Conservation (phyloP, 495 filamentous ascomycete species). For the Lepraria neglecta region DNA sequence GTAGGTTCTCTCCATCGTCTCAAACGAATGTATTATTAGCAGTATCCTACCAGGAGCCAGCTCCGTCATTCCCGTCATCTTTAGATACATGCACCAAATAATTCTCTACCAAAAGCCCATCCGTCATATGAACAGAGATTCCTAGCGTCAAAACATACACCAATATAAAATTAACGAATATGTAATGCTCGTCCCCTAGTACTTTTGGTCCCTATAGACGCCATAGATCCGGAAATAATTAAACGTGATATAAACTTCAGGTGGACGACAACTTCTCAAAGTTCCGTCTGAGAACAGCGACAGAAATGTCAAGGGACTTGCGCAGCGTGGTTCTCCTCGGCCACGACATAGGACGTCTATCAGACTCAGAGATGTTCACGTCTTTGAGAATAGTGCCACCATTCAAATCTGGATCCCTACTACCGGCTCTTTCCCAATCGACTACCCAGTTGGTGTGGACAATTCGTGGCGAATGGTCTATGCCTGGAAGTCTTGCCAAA, state of each 20-base stretch:
- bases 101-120: neutral
- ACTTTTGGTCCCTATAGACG: too few species aligned
- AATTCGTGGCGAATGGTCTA: neutral
- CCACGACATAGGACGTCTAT: conserved; percentile 15
- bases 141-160: neutral
- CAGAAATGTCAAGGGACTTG: conserved; percentile 12
- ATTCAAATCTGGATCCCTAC: neutral
- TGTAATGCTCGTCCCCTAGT: too few species aligned
- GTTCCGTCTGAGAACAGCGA: conserved; percentile 4
- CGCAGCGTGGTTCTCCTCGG: neutral
- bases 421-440: neutral
- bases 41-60: too few species aligned
- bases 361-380: neutral
- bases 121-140: too few species aligned
- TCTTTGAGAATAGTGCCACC: neutral
- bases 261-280: neutral
- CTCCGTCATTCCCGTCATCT: too few species aligned
- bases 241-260: too few species aligned
- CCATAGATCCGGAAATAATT: too few species aligned
- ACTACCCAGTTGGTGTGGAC: neutral
- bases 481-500: neutral
- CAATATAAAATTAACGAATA: neutral
- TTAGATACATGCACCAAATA: neutral
- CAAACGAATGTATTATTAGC: too few species aligned
- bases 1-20: too few species aligned